A percentile compares a stretch with the other conserved stretches of the same genome.
Conservation (phyloP, 2,329 filamentous ascomycete species). For the Cordyceps farinosa region DNA sequence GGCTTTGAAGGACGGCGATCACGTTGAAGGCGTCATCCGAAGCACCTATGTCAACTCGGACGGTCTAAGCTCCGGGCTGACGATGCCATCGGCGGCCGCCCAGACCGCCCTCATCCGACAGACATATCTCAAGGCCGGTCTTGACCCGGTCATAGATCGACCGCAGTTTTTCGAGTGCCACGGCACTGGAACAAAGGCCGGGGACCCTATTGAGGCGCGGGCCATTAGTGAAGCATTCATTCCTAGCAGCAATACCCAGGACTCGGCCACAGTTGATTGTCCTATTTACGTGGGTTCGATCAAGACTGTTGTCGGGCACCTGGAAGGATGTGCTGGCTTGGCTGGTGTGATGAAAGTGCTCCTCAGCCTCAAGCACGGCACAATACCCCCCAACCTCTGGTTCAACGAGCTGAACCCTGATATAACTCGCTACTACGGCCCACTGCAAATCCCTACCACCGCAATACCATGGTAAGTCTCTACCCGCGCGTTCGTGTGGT, state of each 20-base stretch:
- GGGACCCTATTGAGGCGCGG: slow-evolving; percentile 45
- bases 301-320: slow-evolving; percentile 46
- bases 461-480: background rate
- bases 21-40: slow-evolving; percentile 46
- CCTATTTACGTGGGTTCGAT: slow-evolving; percentile 39
- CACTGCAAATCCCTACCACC: slow-evolving; percentile 18
- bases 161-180: slow-evolving; percentile 42
- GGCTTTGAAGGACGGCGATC: slow-evolving; percentile 49
- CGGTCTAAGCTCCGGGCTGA: slow-evolving; percentile 51
- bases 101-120: slow-evolving; percentile 35
- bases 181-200: slow-evolving; percentile 28
- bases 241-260: background rate
- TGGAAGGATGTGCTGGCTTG: slow-evolving; percentile 45
- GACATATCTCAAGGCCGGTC: slow-evolving; percentile 26
- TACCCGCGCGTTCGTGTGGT: no score
- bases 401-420: slow-evolving; percentile 45
- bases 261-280: background rate
- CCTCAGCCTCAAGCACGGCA: slow-evolving; percentile 42
- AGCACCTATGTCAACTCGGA: slow-evolving; percentile 49
- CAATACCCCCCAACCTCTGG: slow-evolving; percentile 43
- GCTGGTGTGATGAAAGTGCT: slow-evolving; percentile 46
- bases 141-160: slow-evolving; percentile 28
- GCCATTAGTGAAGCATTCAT: slow-evolving; percentile 31
- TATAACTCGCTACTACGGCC: slow-evolving; percentile 27
- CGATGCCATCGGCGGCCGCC: slow-evolving; percentile 46